Evolutionary conservation across 1,139 yeast genomes (phyloP).

Genomic region (Wickerhamomyces sp.): DNA sequence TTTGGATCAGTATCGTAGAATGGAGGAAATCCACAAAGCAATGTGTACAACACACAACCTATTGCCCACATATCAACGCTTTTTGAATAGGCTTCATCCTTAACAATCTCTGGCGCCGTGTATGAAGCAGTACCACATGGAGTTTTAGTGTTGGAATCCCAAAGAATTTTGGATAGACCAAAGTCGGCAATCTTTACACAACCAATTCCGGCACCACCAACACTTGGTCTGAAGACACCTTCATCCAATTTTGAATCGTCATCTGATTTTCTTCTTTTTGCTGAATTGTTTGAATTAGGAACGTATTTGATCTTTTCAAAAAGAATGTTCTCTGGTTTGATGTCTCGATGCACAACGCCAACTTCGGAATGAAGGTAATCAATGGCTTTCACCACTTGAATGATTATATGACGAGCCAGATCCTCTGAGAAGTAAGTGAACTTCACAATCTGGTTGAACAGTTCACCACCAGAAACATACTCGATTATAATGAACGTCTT

Average conservation of each 20-base stretch:
- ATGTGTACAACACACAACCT: conserved; percentile 87
- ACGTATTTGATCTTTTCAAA: conserved; percentile 66
- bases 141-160: conserved; percentile 65
- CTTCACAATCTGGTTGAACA: conserved; percentile 88
- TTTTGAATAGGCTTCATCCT: conserved; percentile 78
- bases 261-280: conserved; percentile 65
- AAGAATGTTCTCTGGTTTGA: conserved; percentile 83
- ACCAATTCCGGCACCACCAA: conserved; percentile 92
- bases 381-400: conserved; percentile 79
- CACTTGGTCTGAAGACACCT: conserved; percentile 67
- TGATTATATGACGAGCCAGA: conserved; percentile 75
- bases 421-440: conserved; percentile 88
- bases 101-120: conserved; percentile 92
- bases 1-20: conserved; percentile 87
- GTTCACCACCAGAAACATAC: conserved; percentile 86
- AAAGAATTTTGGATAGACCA: conserved; percentile 82
- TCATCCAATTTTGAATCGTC: conserved; percentile 79
- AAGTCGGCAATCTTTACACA: conserved; percentile 84
- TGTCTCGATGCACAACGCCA: conserved; percentile 91
- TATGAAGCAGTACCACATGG: conserved; percentile 91
- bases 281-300: conserved; percentile 43
- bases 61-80: conserved; percentile 96
- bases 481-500: conserved; percentile 80
- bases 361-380: conserved; percentile 68
- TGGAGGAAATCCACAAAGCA: conserved; percentile 94